Percentiles rank a stretch among this genome's conserved stretches.
phyloP scores from a whole-genome alignment of 2,329 filamentous ascomycete genomes.

The Arthroderma uncinatum region DNA sequence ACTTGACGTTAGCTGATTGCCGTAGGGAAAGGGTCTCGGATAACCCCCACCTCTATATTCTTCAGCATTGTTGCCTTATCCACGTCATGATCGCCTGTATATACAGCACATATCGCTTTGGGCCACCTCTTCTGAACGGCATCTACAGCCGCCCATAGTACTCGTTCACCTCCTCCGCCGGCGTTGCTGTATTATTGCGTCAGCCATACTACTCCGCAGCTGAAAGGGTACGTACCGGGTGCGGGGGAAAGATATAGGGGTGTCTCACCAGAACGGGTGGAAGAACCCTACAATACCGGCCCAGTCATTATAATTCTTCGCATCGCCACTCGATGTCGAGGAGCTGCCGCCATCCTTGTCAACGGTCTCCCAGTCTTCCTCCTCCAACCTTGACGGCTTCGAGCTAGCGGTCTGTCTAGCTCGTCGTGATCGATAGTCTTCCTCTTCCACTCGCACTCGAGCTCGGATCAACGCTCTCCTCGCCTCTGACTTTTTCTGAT shows the following conservation, averaged over 20 bases:
- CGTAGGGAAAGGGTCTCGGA: too few relatives aligned
- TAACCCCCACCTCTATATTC: conserved; percentile 64
- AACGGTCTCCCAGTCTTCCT: conserved; percentile 62
- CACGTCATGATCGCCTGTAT: conserved; percentile 88
- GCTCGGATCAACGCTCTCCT: conserved; percentile 46
- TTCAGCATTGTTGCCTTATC: conserved; percentile 67
- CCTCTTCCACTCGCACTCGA: conserved; percentile 36
- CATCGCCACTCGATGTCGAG: neutral
- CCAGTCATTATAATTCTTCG: conserved; percentile 46
- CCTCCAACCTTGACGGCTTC: conserved; percentile 32
- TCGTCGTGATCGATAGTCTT: conserved; percentile 23
- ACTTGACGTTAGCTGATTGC: conserved; percentile 8
- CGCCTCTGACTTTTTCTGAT: conserved; percentile 53
- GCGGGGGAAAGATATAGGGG: neutral
- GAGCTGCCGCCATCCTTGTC: conserved; percentile 36
- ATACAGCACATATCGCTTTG: conserved; percentile 78
- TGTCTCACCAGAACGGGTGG: conserved; percentile 79
- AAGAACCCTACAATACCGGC: conserved; percentile 88
- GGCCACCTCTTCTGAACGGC: conserved; percentile 85
- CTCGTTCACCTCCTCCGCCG: conserved; percentile 86
- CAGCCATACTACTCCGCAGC: conserved; percentile 5
- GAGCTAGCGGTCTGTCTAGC: conserved; percentile 4
- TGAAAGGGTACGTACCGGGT: too few relatives aligned
- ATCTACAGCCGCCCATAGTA: conserved; percentile 89
- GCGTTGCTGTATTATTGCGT: conserved; percentile 59